phyloP scores from a whole-genome alignment of 352 stramenopile genomes.

The Phytophthora fragariae region DNA sequence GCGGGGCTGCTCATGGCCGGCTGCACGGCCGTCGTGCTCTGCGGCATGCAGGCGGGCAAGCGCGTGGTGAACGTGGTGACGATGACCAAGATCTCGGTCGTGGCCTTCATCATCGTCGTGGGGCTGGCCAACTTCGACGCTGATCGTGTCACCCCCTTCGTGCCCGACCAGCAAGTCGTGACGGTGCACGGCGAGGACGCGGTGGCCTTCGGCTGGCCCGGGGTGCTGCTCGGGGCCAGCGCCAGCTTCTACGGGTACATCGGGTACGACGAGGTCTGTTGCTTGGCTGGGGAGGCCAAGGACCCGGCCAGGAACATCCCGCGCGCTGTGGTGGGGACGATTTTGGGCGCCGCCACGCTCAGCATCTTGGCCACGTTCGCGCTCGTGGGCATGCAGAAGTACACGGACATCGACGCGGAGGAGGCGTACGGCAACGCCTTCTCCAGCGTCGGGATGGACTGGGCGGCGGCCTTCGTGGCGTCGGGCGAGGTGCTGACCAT shows the following conservation, averaged over 20 bases:
- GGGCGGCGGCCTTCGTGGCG: slow-evolving; percentile 87
- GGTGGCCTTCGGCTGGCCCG: slow-evolving; percentile 70
- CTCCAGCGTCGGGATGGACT: slow-evolving; percentile 60
- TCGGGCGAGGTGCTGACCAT: slow-evolving; percentile 95
- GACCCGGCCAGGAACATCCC: slow-evolving; percentile 90
- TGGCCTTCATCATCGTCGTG: slow-evolving; percentile 93
- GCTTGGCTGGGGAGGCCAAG: slow-evolving; percentile 90
- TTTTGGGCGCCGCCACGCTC: slow-evolving; percentile 83
- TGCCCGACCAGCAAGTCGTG: slow-evolving; percentile 52
- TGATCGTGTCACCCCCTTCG: slow-evolving; percentile 87
- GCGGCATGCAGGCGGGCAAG: slow-evolving; percentile 91
- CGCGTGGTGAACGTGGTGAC: slow-evolving; percentile 91
- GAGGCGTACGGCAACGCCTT: slow-evolving; percentile 84
- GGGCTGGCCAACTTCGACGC: slow-evolving; percentile 86
- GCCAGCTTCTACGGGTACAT: slow-evolving; percentile 97
- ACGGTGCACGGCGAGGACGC: slow-evolving; percentile 38
- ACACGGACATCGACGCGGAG: slow-evolving; percentile 77
- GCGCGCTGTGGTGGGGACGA: slow-evolving; percentile 89
- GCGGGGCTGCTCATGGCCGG: slow-evolving; percentile 80
- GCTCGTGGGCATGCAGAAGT: slow-evolving; percentile 94
- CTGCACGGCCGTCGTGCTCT: slow-evolving; percentile 75
- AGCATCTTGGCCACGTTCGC: slow-evolving; percentile 90
- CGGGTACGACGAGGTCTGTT: slow-evolving; percentile 97
- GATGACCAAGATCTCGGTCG: slow-evolving; percentile 90
- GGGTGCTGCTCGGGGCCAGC: slow-evolving; percentile 90